Base-by-base conservation (phyloP, 2,329 filamentous ascomycete genomes). In the Aspergillus sp. region DNA sequence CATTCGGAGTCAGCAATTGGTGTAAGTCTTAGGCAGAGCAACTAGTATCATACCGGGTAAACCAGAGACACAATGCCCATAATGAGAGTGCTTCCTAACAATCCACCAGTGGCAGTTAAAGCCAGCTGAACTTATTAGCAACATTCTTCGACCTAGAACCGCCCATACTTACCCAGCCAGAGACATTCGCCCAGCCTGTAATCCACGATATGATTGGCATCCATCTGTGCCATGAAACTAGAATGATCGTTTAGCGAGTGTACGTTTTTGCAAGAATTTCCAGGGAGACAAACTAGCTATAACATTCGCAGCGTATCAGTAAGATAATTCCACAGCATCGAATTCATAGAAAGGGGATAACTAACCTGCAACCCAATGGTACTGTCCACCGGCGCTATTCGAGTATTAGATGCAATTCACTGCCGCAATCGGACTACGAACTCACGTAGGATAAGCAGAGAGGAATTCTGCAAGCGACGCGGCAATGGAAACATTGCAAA, bases 391-490 rank as follows among this genome's bases (percentile, higher is more conserved):
- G 3, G 83, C 83, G 2, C 70, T 73, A 31, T n/a, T 12, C 17
- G 21, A 43, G 9, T 12, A 57, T 69, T 51, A 70, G 63, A 57
- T 9, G 11, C 14, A 17, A 21, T 7, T 3, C 27, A 5, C 27
- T 46, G 14, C 39, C 21, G 17, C 48, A 49, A 17, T 4, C 15
- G 17, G n/a, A 24, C 2, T n/a, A 35, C n/a, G 7, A 40, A 68
- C 70, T 65, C 55, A 73, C 70, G 77, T 85, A 23, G 77, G 82
- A 68, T 86, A 90, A 0, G 86, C 85, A 0, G 85, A 87, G 9
- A 90, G 76, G 67, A 90, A 91, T 70, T 91, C 89, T 48, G 88
- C 87, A 27, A 91, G 78, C 4, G 86, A 89, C 8, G 85, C 82
- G 6, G 88, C 86, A 39, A 90, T 80, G 64, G 85, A 89, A 9